Conservation (phyloP, 345 rosid genomes). For the Anacardium occidentale region DNA sequence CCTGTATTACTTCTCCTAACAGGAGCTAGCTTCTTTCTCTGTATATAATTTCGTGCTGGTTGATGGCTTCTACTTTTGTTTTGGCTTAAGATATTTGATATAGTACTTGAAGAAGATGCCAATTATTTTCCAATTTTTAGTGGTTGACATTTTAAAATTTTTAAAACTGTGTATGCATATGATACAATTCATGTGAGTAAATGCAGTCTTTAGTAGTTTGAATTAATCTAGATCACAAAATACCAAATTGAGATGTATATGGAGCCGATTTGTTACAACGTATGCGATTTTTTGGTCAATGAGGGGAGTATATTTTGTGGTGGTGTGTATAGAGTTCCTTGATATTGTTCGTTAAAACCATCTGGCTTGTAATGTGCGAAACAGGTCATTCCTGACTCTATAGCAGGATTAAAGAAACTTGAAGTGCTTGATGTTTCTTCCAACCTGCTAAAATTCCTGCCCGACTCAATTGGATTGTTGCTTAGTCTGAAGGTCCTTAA, state of each 20-base stretch:
- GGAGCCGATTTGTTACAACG: background rate
- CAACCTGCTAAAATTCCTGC: constrained; percentile 56
- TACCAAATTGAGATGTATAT: background rate
- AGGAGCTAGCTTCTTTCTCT: background rate
- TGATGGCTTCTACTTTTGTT: background rate
- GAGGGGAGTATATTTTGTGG: background rate
- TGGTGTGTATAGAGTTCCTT: background rate
- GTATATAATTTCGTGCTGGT: background rate
- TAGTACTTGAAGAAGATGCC: background rate
- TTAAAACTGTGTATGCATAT: background rate
- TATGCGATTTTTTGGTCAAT: background rate
- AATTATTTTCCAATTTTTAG: background rate
- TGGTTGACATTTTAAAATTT: background rate
- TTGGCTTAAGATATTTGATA: too few species aligned
- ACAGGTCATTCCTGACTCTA: constrained; percentile 86
- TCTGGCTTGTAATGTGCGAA: constrained; percentile 5
- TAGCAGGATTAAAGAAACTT: constrained; percentile 68
- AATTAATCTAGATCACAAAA: background rate
- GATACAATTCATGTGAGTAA: background rate
- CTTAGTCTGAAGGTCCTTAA: constrained; percentile 59
- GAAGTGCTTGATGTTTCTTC: constrained; percentile 73
- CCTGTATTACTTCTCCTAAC: background rate
- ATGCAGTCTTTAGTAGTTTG: background rate
- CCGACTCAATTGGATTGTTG: constrained; percentile 78
- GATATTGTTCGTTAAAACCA: background rate